phyloP scores from a whole-genome alignment of 495 filamentous ascomycete genomes.

The Trichoderma parareesei region DNA sequence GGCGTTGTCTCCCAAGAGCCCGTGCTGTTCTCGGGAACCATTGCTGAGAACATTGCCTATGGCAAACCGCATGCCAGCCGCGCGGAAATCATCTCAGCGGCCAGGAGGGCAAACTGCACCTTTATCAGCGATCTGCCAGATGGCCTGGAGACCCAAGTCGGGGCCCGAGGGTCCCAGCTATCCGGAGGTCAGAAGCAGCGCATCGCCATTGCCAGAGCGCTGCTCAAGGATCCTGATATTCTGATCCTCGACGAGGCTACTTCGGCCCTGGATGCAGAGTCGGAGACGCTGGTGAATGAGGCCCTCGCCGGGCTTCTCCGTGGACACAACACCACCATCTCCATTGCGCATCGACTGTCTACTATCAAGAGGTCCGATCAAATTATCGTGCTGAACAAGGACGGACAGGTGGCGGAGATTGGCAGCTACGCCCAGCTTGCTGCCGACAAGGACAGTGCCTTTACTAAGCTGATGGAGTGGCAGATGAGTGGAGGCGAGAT shows the following conservation, averaged over 20 bases:
- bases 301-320: constrained; percentile 72
- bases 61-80: constrained; percentile 73
- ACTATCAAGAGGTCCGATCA: constrained; percentile 92
- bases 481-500: constrained; percentile 83
- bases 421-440: constrained; percentile 75
- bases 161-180: constrained; percentile 84
- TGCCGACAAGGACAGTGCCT: constrained; percentile 64
- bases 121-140: constrained; percentile 97
- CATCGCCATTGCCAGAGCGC: constrained; percentile 89
- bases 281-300: constrained; percentile 88
- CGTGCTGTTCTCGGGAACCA: constrained; percentile 88
- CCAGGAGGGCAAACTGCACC: constrained; percentile 88
- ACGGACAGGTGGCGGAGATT: constrained; percentile 84
- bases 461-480: constrained; percentile 97
- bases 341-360: constrained; percentile 87
- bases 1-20: constrained; percentile 94
- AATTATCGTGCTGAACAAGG: constrained; percentile 77
- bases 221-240: constrained; percentile 95
- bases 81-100: constrained; percentile 75
- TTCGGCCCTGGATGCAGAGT: constrained; percentile 92
- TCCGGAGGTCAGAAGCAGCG: constrained; percentile 97
- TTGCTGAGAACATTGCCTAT: constrained; percentile 96
- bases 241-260: constrained; percentile 93
- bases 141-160: constrained; percentile 88
- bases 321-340: constrained; percentile 89